Conservation (phyloP, 768 basidiomycete genomes). For the Leccinum subgranulosum region DNA sequence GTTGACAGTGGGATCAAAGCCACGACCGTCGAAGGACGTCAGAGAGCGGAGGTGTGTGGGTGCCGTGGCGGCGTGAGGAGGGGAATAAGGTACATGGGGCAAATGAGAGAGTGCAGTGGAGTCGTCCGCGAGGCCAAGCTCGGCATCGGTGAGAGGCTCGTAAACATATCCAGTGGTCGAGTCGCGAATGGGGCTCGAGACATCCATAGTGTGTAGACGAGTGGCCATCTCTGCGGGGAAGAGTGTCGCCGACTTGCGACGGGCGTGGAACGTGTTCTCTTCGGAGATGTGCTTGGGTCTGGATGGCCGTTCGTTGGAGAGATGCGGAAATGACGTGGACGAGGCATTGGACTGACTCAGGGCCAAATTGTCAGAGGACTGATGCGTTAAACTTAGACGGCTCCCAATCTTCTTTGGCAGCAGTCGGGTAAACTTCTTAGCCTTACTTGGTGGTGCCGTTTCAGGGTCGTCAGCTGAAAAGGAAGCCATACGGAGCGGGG, state of each 20-base stretch:
- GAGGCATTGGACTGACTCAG: slow-evolving; percentile 24
- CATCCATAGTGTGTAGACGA: slow-evolving; percentile 31
- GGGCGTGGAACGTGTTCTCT: slow-evolving; percentile 34
- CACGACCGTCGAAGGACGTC: slow-evolving; percentile 19
- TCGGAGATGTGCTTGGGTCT: slow-evolving; percentile 26
- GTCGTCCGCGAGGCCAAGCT: slow-evolving; percentile 18
- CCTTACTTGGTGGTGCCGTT: slow-evolving; percentile 20
- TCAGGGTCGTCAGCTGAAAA: slow-evolving; percentile 24
- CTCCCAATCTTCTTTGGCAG: slow-evolving; percentile 32
- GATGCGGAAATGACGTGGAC: slow-evolving; percentile 25
- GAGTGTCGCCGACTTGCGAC: slow-evolving; percentile 33
- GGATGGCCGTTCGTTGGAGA: slow-evolving; percentile 20
- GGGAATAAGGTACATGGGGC: slow-evolving; percentile 11
- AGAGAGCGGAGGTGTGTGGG: slow-evolving; percentile 23
- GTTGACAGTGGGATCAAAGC: neutral
- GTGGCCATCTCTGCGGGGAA: slow-evolving; percentile 28
- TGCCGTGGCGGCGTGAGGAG: slow-evolving; percentile 1
- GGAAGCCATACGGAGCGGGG: slow-evolving; percentile 22
- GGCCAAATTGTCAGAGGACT: slow-evolving; percentile 25
- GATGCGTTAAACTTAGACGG: slow-evolving; percentile 26
- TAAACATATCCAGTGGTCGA: slow-evolving; percentile 23
- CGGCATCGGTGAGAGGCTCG: slow-evolving; percentile 30
- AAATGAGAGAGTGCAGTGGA: slow-evolving; percentile 17
- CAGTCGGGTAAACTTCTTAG: slow-evolving; percentile 27
- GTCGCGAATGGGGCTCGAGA: slow-evolving; percentile 24